A percentile compares a stretch with the other conserved stretches of the same genome.
Evolutionary conservation across 2,329 filamentous ascomycete species (phyloP).

Genomic region (Ascomycota sp.): DNA sequence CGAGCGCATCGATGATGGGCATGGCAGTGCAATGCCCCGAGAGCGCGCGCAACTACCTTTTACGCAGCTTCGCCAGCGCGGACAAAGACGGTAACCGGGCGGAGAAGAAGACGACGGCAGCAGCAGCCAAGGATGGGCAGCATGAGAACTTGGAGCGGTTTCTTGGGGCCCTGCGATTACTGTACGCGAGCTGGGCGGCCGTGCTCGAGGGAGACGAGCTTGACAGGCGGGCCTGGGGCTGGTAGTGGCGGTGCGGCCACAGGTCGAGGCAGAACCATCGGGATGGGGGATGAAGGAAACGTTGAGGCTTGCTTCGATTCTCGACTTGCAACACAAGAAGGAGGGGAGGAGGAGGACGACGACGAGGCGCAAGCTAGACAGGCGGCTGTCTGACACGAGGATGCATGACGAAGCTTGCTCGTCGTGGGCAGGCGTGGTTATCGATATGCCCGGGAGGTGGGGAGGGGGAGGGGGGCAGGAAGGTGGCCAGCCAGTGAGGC

Average conservation of each 20-base stretch:
- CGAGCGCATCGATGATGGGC: slow-evolving; percentile 19
- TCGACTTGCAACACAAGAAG: slow-evolving; percentile 16
- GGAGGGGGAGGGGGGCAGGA: too few relatives aligned
- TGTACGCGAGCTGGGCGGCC: slow-evolving; percentile 57
- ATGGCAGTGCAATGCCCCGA: slow-evolving; percentile 61
- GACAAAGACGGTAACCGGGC: slow-evolving; percentile 4
- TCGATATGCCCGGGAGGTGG: slow-evolving; percentile 6
- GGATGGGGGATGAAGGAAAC: slow-evolving; percentile 72
- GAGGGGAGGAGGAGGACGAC: not conserved
- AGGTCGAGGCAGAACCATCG: slow-evolving; percentile 50
- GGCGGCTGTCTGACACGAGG: not conserved
- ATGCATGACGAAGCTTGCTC: not conserved
- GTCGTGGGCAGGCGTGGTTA: too few relatives aligned
- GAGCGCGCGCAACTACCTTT: slow-evolving; percentile 37
- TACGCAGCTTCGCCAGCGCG: slow-evolving; percentile 32
- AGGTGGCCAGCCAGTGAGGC: too few relatives aligned
- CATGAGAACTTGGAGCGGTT: slow-evolving; percentile 49
- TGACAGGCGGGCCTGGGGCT: slow-evolving; percentile 57
- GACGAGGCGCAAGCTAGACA: not conserved
- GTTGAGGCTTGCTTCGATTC: slow-evolving; percentile 44
- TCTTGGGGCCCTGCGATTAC: slow-evolving; percentile 47
- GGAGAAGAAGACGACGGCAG: slow-evolving; percentile 26
- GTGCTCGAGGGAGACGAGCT: slow-evolving; percentile 44
- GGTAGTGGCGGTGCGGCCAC: slow-evolving; percentile 64
- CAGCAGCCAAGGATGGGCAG: slow-evolving; percentile 36